Evolutionary conservation across 2,329 filamentous ascomycete genomes (phyloP), one percentile per base, ranked within the genome.

Genomic region (Ophiocordyceps polyrhachis-furcata): DNA sequence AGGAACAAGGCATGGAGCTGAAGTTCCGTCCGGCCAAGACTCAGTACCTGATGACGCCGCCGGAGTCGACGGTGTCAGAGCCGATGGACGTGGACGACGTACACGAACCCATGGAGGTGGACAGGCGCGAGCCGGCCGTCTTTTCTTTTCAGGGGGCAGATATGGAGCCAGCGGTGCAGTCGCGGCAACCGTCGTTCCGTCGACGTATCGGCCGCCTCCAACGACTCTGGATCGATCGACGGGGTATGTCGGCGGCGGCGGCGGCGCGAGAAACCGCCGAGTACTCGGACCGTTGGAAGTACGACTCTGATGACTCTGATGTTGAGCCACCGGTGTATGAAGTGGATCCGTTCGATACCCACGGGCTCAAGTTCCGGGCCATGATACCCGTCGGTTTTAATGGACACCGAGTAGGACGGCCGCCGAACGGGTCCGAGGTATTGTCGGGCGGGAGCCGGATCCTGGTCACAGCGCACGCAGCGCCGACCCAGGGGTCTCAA

Each of bases 141-240:
- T 64, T 69, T 55, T 64, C 67, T 45, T 73, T 73, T 55, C 63
- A 60, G 6, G 59, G 64, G 4, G 55, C 59, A 17, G 52, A 58
- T 37, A 11, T 44, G 13, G 61, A 63, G 28, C 63, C 68, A 45
- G 63, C 49, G 56, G 60, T 54, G 51, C 62, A 52, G 55, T 58
- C 50, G 53, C 64, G 51, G 56, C 66, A 67, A 46, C 80, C 82
- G 45, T 79, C 81, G 15, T 95, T 83, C 68, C 79, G 89, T 51
- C 78, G 87, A 50, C 81, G 91, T 47, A 78, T 87, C 45, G 89
- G 89, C 45, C 81, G 89, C 52, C 72, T 88, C 49, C 86, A 87
- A 50, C 79, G 89, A 37, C 62, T 93, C 52, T 86, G 87, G 74
- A 85, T 96, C 52, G 91, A 96, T 62, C 80, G 87, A 53, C 79